Base-by-base conservation (phyloP, 352 stramenopile species). In the Sclerospora graminicola region DNA sequence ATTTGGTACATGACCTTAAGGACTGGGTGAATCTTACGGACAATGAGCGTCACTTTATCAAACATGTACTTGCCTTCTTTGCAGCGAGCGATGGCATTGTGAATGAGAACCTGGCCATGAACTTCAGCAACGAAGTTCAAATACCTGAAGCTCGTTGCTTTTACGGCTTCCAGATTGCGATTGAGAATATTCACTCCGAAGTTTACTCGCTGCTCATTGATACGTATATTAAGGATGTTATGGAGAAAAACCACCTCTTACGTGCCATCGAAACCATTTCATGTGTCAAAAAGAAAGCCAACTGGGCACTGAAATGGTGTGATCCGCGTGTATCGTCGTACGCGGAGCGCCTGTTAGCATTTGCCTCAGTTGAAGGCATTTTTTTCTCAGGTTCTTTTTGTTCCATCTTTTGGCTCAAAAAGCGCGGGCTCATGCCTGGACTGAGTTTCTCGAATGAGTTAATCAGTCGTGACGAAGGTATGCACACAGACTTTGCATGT, bases 371-470 rank as follows among this genome's bases (percentile, higher is more conserved):
- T 0, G 96, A 99, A 60, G 95, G 95, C 37, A 98, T 99, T 50
- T 99, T 99, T 77, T 99, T 99, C 72, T 97, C 82, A 8, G 96
- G 95, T 26, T 96, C 78, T 26, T 99, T 99, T 68, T 99, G 95
- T 77, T 93, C 95, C 36, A 97, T 99, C 57, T 99, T 99, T 63
- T 99, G 95, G 95, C 74, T 99, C 20, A 99, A 99, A 84, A 99
- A 99, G 79, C 79, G 95, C 24, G 95, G 95, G 6, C 82, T 99
- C 38, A 99, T 99, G 96, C 95, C 95, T 24, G 87, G 96, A n/a
- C 69, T 99, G 19, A 93, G 82, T 67, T 99, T 99, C 74, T 98
- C 85, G 50, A 99, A 99, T 64, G 96, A 99, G 68, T 84, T 99
- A 36, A 99, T 99, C 60, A 94, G 66, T 30, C 84, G 96, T 47